Evolutionary conservation across 2,329 filamentous ascomycete species (phyloP), one percentile per base, ranked within the genome.

Genomic region (Hysterium pulicare): DNA sequence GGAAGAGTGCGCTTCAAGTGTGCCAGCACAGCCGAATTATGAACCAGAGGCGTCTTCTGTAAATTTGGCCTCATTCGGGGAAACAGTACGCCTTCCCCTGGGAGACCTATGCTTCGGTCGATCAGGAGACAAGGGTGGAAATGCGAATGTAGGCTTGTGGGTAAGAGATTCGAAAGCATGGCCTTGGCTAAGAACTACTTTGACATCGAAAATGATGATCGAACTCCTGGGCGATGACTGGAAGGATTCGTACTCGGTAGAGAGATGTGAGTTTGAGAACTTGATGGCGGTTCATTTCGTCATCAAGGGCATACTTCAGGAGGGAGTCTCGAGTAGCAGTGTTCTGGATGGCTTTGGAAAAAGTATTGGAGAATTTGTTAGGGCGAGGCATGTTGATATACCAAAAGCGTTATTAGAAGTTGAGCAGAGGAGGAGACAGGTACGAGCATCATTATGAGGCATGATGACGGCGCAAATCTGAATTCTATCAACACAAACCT

Each of bases 241-340:
- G 66, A 49, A 66, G n/a, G 16, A 70, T 4, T 58, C 64, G n/a
- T 68, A 65, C 48, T 55, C 58, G 11, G 37, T 49, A 3, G 48
- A 50, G 50, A 54, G 74, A 11, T 70, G 75, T n/a, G 73, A 76
- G 55, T 71, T 77, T 40, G 60, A 66, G 0, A 50, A 61, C 3
- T 64, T 76, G 0, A 55, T 54, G 24, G 73, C 73, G 0, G 75
- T 77, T 16, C 74, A 77, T 28, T 42, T 36, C 31, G 42, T 47
- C 2, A 26, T 49, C 20, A 33, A 40, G 16, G 44, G 41, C 17
- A 16, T 49, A 20, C 34, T 49, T 9, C 42, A 46, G 23, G 44
- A 47, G 2, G 47, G 47, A n/a, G 47, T 47, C 11, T 41, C 37
- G 26, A 44, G 40, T 21, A 49, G 47, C 30, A 47, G 42, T 35